Conservation (phyloP, 352 stramenopile genomes). For the Pythium aphanidermatum region DNA sequence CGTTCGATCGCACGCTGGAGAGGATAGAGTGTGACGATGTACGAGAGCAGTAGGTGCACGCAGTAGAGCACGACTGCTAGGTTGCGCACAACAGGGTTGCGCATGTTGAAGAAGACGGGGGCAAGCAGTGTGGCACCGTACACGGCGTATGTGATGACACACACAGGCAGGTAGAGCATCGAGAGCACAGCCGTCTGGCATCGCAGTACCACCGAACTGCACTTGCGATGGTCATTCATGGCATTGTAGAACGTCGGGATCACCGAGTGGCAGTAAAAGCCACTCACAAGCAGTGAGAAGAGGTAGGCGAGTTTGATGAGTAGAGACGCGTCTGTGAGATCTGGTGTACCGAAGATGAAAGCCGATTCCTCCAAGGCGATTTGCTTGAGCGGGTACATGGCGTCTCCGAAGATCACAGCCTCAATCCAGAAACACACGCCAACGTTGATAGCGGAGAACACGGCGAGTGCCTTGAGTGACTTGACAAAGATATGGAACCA, state of each 20-base stretch:
- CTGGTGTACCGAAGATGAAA: conserved; percentile 61
- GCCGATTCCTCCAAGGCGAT: conserved; percentile 53
- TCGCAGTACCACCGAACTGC: conserved; percentile 35
- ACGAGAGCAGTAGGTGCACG: conserved; percentile 69
- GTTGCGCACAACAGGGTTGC: conserved; percentile 63
- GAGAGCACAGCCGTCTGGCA: conserved; percentile 46
- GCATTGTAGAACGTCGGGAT: conserved; percentile 73
- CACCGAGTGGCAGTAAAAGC: conserved; percentile 65
- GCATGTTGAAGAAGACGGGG: conserved; percentile 82
- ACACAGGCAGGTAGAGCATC: conserved; percentile 68
- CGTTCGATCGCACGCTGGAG: conserved; percentile 60
- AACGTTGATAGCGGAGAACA: conserved; percentile 69
- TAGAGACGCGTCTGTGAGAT: conserved; percentile 44
- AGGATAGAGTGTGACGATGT: conserved; percentile 60
- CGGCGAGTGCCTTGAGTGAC: conserved; percentile 47
- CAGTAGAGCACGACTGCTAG: conserved; percentile 69
- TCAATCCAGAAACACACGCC: conserved; percentile 77
- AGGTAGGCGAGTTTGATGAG: conserved; percentile 66
- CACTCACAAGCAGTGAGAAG: conserved; percentile 56
- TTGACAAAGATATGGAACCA: conserved; percentile 68
- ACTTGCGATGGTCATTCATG: conserved; percentile 56
- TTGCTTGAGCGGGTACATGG: conserved; percentile 77
- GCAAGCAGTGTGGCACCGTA: conserved; percentile 70
- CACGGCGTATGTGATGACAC: conserved; percentile 67
- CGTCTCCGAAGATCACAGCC: conserved; percentile 72